A percentile compares a stretch with the other conserved stretches of the same genome.
phyloP scores from a whole-genome alignment of 2,329 filamentous ascomycete species.

The Penicillium sp. region DNA sequence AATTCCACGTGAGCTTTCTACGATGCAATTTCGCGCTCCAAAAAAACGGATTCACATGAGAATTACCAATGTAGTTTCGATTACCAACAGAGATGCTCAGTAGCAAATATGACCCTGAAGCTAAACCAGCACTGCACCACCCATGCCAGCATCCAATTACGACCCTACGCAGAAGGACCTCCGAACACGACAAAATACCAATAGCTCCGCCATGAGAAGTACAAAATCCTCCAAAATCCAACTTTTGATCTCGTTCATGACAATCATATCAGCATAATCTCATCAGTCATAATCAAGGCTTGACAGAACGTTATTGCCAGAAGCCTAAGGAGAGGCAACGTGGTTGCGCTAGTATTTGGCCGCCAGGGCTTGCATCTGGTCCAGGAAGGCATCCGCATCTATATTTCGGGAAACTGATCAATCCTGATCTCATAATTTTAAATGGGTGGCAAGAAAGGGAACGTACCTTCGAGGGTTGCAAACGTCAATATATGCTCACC shows the following conservation, averaged over 20 bases:
- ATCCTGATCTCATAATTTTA: neutral
- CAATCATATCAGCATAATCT: slow-evolving; percentile 31
- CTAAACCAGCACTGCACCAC: neutral
- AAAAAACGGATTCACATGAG: neutral
- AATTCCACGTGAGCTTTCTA: neutral
- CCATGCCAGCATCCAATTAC: neutral
- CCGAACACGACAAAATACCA: slow-evolving; percentile 1
- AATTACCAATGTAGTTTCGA: neutral
- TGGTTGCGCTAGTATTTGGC: slow-evolving; percentile 22
- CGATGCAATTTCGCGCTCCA: neutral
- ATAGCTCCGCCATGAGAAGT: slow-evolving; percentile 1
- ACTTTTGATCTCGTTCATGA: slow-evolving; percentile 27
- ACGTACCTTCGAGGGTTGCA: slow-evolving; percentile 36
- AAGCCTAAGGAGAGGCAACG: slow-evolving; percentile 21
- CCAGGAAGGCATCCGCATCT: slow-evolving; percentile 47
- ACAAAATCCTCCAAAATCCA: slow-evolving; percentile 1
- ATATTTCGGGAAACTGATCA: slow-evolving; percentile 13
- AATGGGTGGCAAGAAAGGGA: neutral
- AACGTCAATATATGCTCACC: slow-evolving; percentile 50
- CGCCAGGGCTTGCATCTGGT: slow-evolving; percentile 31
- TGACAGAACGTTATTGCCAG: neutral
- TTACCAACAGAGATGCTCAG: neutral
- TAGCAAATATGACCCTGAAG: neutral
- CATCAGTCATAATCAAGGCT: slow-evolving; percentile 22
- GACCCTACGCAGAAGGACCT: neutral